Evolutionary conservation across 1,284 basidiomycete genomes (phyloP).

Genomic region (Puccinia polysora): DNA sequence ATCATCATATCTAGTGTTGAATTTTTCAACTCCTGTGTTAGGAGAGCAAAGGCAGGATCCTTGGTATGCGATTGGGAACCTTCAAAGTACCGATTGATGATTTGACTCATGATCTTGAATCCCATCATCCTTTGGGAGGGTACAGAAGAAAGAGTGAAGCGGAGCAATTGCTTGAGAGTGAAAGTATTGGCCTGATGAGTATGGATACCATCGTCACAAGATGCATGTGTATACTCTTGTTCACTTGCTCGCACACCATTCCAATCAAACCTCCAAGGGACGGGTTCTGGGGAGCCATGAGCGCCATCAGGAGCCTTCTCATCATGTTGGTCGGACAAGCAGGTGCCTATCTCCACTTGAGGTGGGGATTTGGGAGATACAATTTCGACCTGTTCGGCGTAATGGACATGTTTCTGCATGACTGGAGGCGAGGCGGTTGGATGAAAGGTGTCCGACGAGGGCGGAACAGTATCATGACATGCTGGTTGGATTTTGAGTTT

Average conservation of each 20-base stretch:
- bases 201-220: conserved; percentile 13
- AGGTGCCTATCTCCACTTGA: not conserved
- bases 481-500: conserved; percentile 21
- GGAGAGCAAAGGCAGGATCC: not conserved
- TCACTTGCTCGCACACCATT: conserved; percentile 20
- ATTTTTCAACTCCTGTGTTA: conserved; percentile 8
- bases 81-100: conserved; percentile 28
- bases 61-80: not conserved
- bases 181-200: conserved; percentile 26
- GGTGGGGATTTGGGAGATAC: not conserved
- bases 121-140: conserved; percentile 37
- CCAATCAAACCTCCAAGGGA: conserved; percentile 10
- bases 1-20: conserved; percentile 30
- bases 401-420: conserved; percentile 4
- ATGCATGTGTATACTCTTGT: not conserved
- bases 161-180: conserved; percentile 25
- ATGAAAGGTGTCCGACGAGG: not conserved
- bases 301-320: not conserved
- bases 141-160: conserved; percentile 36
- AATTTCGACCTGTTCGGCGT: not conserved
- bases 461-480: not conserved
- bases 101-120: conserved; percentile 38
- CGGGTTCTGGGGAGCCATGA: not conserved
- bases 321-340: not conserved
- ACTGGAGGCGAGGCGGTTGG: not conserved